phyloP scores from a whole-genome alignment of 2,329 filamentous ascomycete genomes.

The Claviceps pusilla region DNA sequence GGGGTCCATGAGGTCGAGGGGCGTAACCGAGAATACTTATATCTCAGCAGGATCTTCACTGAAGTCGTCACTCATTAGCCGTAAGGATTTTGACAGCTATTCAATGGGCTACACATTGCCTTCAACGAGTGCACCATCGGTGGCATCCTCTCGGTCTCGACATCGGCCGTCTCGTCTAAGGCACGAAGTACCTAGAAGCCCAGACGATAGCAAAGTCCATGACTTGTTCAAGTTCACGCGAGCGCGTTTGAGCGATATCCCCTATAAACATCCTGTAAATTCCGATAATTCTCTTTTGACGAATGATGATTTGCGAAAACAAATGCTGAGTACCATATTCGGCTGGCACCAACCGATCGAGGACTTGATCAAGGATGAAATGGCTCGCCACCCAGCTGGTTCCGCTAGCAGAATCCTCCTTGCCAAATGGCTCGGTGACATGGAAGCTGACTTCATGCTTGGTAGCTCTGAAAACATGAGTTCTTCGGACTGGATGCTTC shows the following conservation, averaged over 20 bases:
- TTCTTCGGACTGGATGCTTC: slow-evolving; percentile 89
- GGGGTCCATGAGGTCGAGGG: slow-evolving; percentile 36
- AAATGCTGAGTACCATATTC: slow-evolving; percentile 90
- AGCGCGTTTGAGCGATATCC: slow-evolving; percentile 65
- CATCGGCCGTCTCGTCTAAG: slow-evolving; percentile 54
- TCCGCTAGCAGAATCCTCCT: slow-evolving; percentile 70
- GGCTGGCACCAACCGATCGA: slow-evolving; percentile 83
- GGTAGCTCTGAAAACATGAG: slow-evolving; percentile 76
- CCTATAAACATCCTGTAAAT: slow-evolving; percentile 55
- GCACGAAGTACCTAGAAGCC: slow-evolving; percentile 66
- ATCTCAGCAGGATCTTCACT: slow-evolving; percentile 48
- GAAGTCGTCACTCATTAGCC: slow-evolving; percentile 19
- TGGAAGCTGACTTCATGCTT: slow-evolving; percentile 65
- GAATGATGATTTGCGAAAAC: slow-evolving; percentile 65
- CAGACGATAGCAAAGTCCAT: slow-evolving; percentile 52
- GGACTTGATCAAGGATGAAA: slow-evolving; percentile 69
- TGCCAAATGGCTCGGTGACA: slow-evolving; percentile 82
- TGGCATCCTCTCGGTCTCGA: slow-evolving; percentile 32
- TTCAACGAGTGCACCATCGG: slow-evolving; percentile 24
- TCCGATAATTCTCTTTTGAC: slow-evolving; percentile 46
- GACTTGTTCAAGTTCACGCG: slow-evolving; percentile 82
- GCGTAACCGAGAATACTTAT: slow-evolving; percentile 48
- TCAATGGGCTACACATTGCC: slow-evolving; percentile 31
- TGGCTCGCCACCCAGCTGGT: slow-evolving; percentile 55
- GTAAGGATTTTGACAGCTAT: slow-evolving; percentile 33